Base-by-base conservation (phyloP, 768 basidiomycete species). In the Sistotremastrum suecicum region DNA sequence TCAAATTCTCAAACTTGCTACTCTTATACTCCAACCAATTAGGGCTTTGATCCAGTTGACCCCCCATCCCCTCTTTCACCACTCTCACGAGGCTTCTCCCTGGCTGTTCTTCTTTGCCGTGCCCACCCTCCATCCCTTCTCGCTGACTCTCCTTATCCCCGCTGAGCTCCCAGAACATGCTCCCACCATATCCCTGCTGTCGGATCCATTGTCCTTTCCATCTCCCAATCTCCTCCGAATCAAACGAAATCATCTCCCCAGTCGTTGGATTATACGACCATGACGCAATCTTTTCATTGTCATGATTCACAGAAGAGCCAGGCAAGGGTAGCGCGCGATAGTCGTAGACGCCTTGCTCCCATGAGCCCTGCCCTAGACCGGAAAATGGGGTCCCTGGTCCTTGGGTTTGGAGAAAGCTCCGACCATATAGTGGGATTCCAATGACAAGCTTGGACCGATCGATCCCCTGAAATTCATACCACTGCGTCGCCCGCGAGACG, bases 111-210 rank as follows among this genome's bases (percentile, higher is more conserved):
- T 81, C 81, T 61, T 90, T 90, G 2, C 85, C 86, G 1, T 64
- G 69, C 2, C 84, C 83, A 5, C 64, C 62, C 51, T 88, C 84
- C 76, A 87, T 80, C 9, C 75, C 83, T 36, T 82, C 76, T 43
- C 83, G 72, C 32, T 60, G 53, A 4, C 64, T 64, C 1, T 76
- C 76, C 59, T 89, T 88, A 64, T 97, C 94, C 2, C 87, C 89
- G 53, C 81, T 83, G 37, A 94, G 67, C 60, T 92, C 88, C 88
- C 87, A 90, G 53, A 82, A 82, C 95, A 99, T 99, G 46, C 83
- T 84, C 0, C 95, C 95, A 5, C 85, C 87, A 3, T 98, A 65
- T 0, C 76, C 74, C 56, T 82, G 74, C 34, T 74, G 69, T 54
- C 66, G 67, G 57, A 98, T 90, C 66, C 82, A 97, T 48, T 72